Evolutionary conservation across 1,139 yeast genomes (phyloP), one percentile per base, ranked within the genome.

Genomic region (Blastobotrys indianensis): DNA sequence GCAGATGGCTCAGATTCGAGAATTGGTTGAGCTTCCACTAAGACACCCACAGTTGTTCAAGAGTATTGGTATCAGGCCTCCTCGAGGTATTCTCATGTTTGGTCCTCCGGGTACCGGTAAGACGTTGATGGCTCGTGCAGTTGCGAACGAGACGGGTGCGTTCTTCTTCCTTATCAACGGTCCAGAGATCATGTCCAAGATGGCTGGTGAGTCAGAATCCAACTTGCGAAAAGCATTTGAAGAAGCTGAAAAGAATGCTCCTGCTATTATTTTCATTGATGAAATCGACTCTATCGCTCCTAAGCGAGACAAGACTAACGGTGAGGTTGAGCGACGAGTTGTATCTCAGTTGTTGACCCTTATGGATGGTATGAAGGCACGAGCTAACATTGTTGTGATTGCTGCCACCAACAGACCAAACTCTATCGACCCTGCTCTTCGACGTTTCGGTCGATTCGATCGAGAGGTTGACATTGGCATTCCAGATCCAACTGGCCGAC

Each of bases 71-170:
- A 90, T 90, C 65, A 90, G 90, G 68, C 97, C 97, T 32, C 97
- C 97, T 51, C 84, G 86, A 67, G 97, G 97, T 72, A 83, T 92
- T 53, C 77, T 90, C 64, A 88, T 90, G 97, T 92, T 83, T 65
- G 97, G 97, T 61, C 97, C 97, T 45, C 97, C 97, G 34, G 97
- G 97, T 77, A 88, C 97, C 16, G 97, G 97, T 82, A 88, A 88
- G 69, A 88, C 97, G n/a, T 76, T 92, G 57, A 90, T 92, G 96
- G 99, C 99, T 2, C 82, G 98, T 66, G 99, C 98, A 9, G 98
- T 92, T 46, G 99, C 99, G 42, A 92, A 92, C 61, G 99, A 92
- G 70, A 92, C 98, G 28, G 98, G 98, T 62, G 99, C 98, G 1
- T 92, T 92, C 68, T 92, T 92, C 79, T 92, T 92, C 68, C 77